Percentiles rank a stretch among this genome's conserved stretches.
Evolutionary conservation across 164 flowering plant genomes (phyloP).

Genomic region (Akebia trifoliata): DNA sequence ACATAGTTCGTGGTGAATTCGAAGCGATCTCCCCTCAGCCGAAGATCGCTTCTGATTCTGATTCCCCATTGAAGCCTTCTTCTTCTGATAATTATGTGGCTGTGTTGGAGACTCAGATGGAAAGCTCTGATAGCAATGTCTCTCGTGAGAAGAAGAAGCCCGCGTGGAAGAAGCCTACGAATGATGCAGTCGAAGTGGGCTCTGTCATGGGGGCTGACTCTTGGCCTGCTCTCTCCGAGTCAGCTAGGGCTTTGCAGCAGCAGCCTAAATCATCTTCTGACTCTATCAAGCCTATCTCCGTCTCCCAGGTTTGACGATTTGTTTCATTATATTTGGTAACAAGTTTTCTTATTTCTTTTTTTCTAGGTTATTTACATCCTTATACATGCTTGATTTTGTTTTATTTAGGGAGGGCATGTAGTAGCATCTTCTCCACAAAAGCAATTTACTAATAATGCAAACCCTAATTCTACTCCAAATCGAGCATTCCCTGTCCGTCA

Average conservation of each 20-base stretch:
- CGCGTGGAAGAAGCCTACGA: slow-evolving; percentile 60
- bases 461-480: slow-evolving; percentile 30
- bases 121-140: slow-evolving; percentile 23
- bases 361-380: not conserved
- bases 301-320: slow-evolving; percentile 9
- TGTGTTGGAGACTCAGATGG: slow-evolving; percentile 18
- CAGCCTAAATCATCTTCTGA: slow-evolving; percentile 42
- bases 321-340: not conserved
- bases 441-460: slow-evolving; percentile 30
- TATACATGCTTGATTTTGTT: slow-evolving; percentile 12
- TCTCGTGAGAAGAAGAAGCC: slow-evolving; percentile 36
- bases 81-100: no score
- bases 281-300: slow-evolving; percentile 26
- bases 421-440: slow-evolving; percentile 26
- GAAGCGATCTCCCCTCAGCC: not conserved
- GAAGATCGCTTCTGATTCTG: not conserved
- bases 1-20: slow-evolving; percentile 8
- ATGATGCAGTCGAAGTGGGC: slow-evolving; percentile 34
- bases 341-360: slow-evolving; percentile 3
- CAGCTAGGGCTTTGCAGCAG: slow-evolving; percentile 40
- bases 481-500: slow-evolving; percentile 33
- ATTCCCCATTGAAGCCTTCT: not conserved
- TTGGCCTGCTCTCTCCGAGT: slow-evolving; percentile 70
- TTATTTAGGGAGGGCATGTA: slow-evolving; percentile 36
- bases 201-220: slow-evolving; percentile 53